phyloP scores from a whole-genome alignment of 805 yeast species.

The Hemisphaericaspora nanyangensis region DNA sequence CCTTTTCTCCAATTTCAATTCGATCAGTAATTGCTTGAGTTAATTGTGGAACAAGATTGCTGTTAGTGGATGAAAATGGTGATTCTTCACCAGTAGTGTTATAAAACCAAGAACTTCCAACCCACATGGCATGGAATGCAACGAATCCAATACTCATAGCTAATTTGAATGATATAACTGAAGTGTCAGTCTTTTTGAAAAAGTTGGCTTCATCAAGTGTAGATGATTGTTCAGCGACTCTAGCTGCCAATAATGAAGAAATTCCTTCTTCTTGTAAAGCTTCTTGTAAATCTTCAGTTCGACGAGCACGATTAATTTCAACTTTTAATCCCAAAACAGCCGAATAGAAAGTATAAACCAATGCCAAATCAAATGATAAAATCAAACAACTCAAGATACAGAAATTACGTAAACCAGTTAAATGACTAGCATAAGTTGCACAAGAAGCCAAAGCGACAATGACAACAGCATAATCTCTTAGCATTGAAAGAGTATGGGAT shows the following conservation, averaged over 20 bases:
- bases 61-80: slow-evolving; percentile 8
- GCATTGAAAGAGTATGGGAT: slow-evolving; percentile 46
- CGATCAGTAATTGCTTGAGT: slow-evolving; percentile 41
- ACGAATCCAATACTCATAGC: slow-evolving; percentile 55
- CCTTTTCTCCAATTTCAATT: slow-evolving; percentile 43
- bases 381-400: slow-evolving; percentile 71
- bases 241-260: slow-evolving; percentile 62
- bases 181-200: slow-evolving; percentile 19
- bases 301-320: slow-evolving; percentile 82
- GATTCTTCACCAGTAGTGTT: slow-evolving; percentile 11
- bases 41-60: slow-evolving; percentile 20
- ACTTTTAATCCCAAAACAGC: slow-evolving; percentile 83
- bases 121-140: slow-evolving; percentile 61
- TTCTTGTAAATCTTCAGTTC: slow-evolving; percentile 69
- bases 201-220: slow-evolving; percentile 27
- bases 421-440: slow-evolving; percentile 57
- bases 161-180: slow-evolving; percentile 55
- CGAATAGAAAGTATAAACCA: slow-evolving; percentile 76
- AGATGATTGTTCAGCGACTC: slow-evolving; percentile 51
- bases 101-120: slow-evolving; percentile 69
- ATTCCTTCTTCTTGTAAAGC: slow-evolving; percentile 94
- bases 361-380: slow-evolving; percentile 63
- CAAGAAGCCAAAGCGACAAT: slow-evolving; percentile 68
- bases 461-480: slow-evolving; percentile 75
- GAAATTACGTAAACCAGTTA: slow-evolving; percentile 76